Conservation (phyloP, 805 yeast genomes). For the Ogataea neopini region DNA sequence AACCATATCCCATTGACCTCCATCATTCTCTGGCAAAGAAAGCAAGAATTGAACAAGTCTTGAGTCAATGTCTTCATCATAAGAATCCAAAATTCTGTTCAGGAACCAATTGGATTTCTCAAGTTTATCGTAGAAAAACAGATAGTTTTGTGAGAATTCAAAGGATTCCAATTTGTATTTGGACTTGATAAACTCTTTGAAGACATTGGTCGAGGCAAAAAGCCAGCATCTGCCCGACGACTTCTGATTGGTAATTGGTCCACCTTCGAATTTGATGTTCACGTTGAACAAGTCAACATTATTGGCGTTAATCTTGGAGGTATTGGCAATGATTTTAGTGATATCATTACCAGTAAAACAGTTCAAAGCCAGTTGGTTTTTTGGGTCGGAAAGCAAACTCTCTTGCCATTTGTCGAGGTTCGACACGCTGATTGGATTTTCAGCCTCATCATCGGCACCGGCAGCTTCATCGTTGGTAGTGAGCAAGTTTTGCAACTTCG, state of each 20-base stretch:
- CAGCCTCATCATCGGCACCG: slow-evolving; percentile 8
- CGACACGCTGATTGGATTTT: slow-evolving; percentile 35
- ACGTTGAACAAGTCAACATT: slow-evolving; percentile 45
- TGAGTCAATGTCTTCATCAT: slow-evolving; percentile 66
- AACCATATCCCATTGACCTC: slow-evolving; percentile 91
- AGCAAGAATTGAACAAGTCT: slow-evolving; percentile 68
- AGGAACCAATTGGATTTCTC: slow-evolving; percentile 83
- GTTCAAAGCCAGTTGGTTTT: slow-evolving; percentile 53
- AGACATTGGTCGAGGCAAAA: slow-evolving; percentile 79
- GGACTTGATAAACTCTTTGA: slow-evolving; percentile 64
- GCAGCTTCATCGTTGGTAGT: slow-evolving; percentile 8
- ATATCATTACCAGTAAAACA: slow-evolving; percentile 53
- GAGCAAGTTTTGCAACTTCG: slow-evolving; percentile 32
- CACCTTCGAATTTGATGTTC: slow-evolving; percentile 49
- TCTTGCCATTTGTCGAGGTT: slow-evolving; percentile 47
- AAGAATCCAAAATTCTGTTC: slow-evolving; percentile 71
- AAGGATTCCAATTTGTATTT: slow-evolving; percentile 64
- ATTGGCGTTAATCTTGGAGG: slow-evolving; percentile 29
- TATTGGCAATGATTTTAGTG: slow-evolving; percentile 42
- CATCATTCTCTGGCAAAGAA: slow-evolving; percentile 71
- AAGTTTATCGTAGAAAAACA: slow-evolving; percentile 83
- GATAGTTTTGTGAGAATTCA: slow-evolving; percentile 77
- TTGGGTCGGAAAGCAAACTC: slow-evolving; percentile 45
- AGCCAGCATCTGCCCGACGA: slow-evolving; percentile 88
- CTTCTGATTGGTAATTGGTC: slow-evolving; percentile 74